These are phyloP conservation scores for Silybum marianum DNA, from an alignment of 129 eudicot species.

Conservation along the genomic window DNA sequence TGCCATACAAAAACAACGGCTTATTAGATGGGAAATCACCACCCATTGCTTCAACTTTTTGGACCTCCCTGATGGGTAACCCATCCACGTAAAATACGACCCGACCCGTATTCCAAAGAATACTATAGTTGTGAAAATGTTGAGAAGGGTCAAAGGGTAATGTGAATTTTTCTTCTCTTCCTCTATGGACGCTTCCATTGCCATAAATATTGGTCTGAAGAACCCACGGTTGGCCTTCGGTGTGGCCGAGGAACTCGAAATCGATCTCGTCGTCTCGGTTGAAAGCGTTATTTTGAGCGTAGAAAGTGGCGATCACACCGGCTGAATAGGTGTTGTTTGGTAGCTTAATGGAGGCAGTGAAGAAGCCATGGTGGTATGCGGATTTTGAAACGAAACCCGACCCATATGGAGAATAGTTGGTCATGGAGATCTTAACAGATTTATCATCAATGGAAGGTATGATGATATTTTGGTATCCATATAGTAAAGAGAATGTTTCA, in stretches of 20 bases:
- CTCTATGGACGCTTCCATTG: slow-evolving; percentile 36
- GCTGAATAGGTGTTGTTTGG: slow-evolving; percentile 32
- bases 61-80: slow-evolving; percentile 37
- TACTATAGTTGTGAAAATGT: slow-evolving; percentile 42
- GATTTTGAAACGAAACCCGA: slow-evolving; percentile 30
- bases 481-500: slow-evolving; percentile 25
- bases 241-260: slow-evolving; percentile 47
- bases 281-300: slow-evolving; percentile 19
- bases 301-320: slow-evolving; percentile 31
- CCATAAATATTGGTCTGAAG: slow-evolving; percentile 51
- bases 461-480: slow-evolving; percentile 22
- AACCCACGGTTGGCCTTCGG: slow-evolving; percentile 30
- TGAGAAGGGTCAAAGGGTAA: slow-evolving; percentile 49
- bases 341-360: slow-evolving; percentile 32
- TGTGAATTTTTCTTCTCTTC: slow-evolving; percentile 46
- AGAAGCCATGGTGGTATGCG: slow-evolving; percentile 25
- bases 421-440: slow-evolving; percentile 22
- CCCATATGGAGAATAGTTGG: slow-evolving; percentile 1
- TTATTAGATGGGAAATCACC: slow-evolving; percentile 42
- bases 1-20: slow-evolving; percentile 42
- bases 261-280: slow-evolving; percentile 48
- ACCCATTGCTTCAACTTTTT: slow-evolving; percentile 22
- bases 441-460: slow-evolving; percentile 5
- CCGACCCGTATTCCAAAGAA: slow-evolving; percentile 34
- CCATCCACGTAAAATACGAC: slow-evolving; percentile 38